Base-by-base conservation (phyloP, 2,329 filamentous ascomycete species). In the Epichloe scottii region DNA sequence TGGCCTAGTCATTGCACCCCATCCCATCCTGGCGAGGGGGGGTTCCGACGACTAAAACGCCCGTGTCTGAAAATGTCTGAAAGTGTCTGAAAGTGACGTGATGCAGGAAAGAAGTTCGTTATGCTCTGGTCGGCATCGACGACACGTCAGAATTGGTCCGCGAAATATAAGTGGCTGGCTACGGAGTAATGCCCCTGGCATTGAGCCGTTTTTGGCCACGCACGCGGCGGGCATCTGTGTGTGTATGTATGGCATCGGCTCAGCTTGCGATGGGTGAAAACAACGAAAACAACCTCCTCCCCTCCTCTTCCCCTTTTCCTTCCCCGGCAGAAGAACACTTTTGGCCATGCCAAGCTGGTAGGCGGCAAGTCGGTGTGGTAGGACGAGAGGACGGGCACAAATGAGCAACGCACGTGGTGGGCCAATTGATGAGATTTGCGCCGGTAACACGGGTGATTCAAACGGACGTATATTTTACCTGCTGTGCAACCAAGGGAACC, bases 341-440 rank as follows among this genome's bases (percentile, higher is more conserved):
- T 38, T 4, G 5, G 26, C 26, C 42, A 47, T 37, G 34, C 3
- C 45, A 38, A 7, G 15, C 30, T 26, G 15, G 17, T 41, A 17
- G 38, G 38, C 38, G 47, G 30, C 39, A 37, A 30, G 5, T 42
- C 30, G 17, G 35, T 46, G 49, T 23, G 49, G 42, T 46, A 50
- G 26, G 41, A 46, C 49, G 19, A 46, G 35, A 23, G n/a, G 23
- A 45, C 34, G 21, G 41, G 41, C 23, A 49, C 11, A 49, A 40
- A 38, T 38, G 41, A 42, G 48, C 48, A 42, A 44, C 14, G 33
- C 48, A 49, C 40, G 48, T 44, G 48, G 40, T 44, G 34, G 12
- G 35, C 35, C 35, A 50, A 45, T 46, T 30, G 48, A 46, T 40
- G 42, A 17, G 12, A 50, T 21, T 45, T 15, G 37, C 23, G 23